Evolutionary conservation across 208 protist genomes (phyloP).

Genomic region (Leishmania amazonensis): DNA sequence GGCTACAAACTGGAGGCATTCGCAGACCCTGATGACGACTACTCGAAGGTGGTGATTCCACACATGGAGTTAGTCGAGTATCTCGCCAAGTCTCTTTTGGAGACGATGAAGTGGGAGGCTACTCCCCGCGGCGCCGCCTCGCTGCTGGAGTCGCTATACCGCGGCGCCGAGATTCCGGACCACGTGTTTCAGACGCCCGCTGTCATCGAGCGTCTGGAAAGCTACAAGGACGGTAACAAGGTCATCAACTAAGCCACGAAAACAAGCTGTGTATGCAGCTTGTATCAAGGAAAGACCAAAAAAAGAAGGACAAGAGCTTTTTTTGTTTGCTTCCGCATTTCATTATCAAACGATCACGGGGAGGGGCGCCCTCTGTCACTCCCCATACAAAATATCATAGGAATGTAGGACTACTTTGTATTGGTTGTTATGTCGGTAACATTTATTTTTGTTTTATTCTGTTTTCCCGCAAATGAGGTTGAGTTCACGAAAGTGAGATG

Average conservation of each 20-base stretch:
- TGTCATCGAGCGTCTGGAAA: conserved; percentile 82
- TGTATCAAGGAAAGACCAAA: conserved; percentile 6
- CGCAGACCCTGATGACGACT: conserved; percentile 91
- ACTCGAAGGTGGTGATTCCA: conserved; percentile 89
- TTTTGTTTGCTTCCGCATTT: conserved; percentile 7
- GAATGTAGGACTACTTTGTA: conserved; percentile 23
- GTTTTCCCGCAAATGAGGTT: conserved; percentile 13
- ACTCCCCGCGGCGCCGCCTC: conserved; percentile 86
- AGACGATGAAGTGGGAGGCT: conserved; percentile 91
- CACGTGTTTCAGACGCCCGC: conserved; percentile 90
- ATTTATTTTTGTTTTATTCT: conserved; percentile 1
- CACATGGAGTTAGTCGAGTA: conserved; percentile 89
- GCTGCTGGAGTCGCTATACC: conserved; percentile 90
- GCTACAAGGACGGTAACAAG: conserved; percentile 83
- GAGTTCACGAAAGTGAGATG: not conserved
- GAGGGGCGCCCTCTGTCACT: not conserved
- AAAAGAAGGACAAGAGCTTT: conserved; percentile 2
- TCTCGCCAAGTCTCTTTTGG: conserved; percentile 84
- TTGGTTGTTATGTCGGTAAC: not conserved
- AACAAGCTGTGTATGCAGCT: not conserved
- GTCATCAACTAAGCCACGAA: conserved; percentile 49
- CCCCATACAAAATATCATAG: conserved; percentile 25
- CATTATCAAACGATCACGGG: conserved; percentile 3
- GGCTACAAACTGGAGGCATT: conserved; percentile 84
- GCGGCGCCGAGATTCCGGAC: conserved; percentile 87